phyloP scores from a whole-genome alignment of 1,284 basidiomycete genomes.

The Austroboletus novae-zelandiae region DNA sequence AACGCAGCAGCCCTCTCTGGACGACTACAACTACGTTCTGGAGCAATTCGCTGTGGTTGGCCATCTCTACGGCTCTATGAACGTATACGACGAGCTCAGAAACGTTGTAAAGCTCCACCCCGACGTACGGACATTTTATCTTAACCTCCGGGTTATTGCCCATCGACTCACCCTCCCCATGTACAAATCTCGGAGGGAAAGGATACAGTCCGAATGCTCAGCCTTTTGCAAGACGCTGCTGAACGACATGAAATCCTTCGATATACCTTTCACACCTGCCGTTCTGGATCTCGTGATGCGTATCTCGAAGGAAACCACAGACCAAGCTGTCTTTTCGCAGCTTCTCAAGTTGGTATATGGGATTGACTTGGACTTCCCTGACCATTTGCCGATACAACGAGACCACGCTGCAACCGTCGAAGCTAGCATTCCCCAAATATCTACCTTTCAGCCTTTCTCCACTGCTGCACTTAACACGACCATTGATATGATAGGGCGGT shows the following conservation, averaged over 20 bases:
- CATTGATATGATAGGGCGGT: conserved; percentile 63
- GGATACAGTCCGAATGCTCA: conserved; percentile 41
- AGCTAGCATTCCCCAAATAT: conserved; percentile 21
- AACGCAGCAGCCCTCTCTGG: conserved; percentile 48
- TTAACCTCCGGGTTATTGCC: conserved; percentile 64
- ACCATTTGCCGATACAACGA: conserved; percentile 38
- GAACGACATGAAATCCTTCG: conserved; percentile 50
- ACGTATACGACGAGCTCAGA: conserved; percentile 60
- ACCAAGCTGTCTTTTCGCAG: conserved; percentile 50
- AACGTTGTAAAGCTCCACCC: conserved; percentile 42
- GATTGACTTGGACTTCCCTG: conserved; percentile 70
- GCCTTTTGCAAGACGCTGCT: conserved; percentile 50
- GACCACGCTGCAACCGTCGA: conserved; percentile 8
- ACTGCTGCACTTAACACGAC: conserved; percentile 67
- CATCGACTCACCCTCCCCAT: conserved; percentile 62
- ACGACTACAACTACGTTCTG: conserved; percentile 73
- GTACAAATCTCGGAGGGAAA: conserved; percentile 32
- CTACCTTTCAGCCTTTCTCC: conserved; percentile 52
- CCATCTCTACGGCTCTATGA: conserved; percentile 54
- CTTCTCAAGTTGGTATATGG: conserved; percentile 67
- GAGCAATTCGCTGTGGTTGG: conserved; percentile 72
- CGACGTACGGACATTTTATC: conserved; percentile 53
- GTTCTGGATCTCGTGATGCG: conserved; percentile 65
- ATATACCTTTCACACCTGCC: conserved; percentile 50
- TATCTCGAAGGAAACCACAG: conserved; percentile 62